Evolutionary conservation across 371 early-diverging fungal genomes (phyloP), one percentile per base, ranked within the genome.

Genomic region (Lichtheimia ramosa): DNA sequence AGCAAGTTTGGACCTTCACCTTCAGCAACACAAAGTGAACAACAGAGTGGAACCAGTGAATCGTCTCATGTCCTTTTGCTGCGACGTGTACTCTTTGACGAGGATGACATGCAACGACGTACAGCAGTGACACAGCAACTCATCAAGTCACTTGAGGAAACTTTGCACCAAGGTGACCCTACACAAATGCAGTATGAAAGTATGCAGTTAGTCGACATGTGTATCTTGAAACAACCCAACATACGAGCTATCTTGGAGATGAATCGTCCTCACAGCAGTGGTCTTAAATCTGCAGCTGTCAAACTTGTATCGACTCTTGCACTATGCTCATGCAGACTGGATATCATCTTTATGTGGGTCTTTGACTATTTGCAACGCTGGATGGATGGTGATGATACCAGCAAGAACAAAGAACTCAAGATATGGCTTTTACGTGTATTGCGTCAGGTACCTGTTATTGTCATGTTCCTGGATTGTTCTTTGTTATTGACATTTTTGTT

Each of bases 101-200:
- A 66, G 23, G 73, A 73, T 34, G 75, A 74, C 50, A 27, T 43
- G 7, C 52, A 59, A 15, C 66, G 63, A 56, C 57, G 78, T 55
- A 58, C 62, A 16, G 51, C 56, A 2, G 59, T 58, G 46, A 62
- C 73, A 8, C 61, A 59, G 13, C 68, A 70, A 34, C 42, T 78
- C 8, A 23, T 66, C 16, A 61, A 65, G n/a, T 52, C 56, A 3
- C 34, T 78, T n/a, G 73, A 64, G 48, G 71, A 74, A 20, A 43
- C 66, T 20, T 65, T 68, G 2, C 48, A 58, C 13, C 39, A 65
- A 27, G 58, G 57, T 5, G 72, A 77, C 40, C 56, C 64, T 4
- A 51, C 69, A 16, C 62, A 65, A 54, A 59, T 61, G 46, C 66
- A 72, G 49, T 71, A 76, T 24, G 79, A 79, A 21, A 66, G 69